Percentiles rank a stretch among this genome's conserved stretches.
Evolutionary conservation across 2,329 filamentous ascomycete species (phyloP).

Genomic region (Claviceps monticola): DNA sequence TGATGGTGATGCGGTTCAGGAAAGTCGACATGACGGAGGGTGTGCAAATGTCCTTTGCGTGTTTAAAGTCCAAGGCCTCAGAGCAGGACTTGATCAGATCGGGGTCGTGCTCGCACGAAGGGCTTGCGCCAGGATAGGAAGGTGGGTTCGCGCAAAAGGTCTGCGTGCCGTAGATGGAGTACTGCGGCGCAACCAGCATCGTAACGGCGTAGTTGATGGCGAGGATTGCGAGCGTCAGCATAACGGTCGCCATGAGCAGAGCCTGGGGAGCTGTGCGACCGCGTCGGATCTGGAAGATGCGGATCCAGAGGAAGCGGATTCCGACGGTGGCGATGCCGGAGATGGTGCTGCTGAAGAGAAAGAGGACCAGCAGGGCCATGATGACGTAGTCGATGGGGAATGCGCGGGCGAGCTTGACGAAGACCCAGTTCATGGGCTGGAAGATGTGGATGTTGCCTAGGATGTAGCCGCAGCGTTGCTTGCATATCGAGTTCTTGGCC

Average conservation of each 20-base stretch:
- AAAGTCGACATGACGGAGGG: constrained; percentile 86
- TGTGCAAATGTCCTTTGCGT: constrained; percentile 73
- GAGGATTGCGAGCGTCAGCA: constrained; percentile 78
- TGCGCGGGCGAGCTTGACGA: constrained; percentile 59
- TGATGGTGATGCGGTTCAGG: constrained; percentile 80
- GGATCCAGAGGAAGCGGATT: constrained; percentile 92
- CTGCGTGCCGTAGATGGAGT: constrained; percentile 86
- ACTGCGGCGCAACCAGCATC: constrained; percentile 92
- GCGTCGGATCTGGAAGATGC: constrained; percentile 79
- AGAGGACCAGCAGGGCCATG: constrained; percentile 69
- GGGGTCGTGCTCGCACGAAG: constrained; percentile 59
- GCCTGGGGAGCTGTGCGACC: constrained; percentile 86
- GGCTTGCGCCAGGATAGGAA: constrained; percentile 46
- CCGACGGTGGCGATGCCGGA: constrained; percentile 76
- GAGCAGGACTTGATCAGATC: constrained; percentile 71
- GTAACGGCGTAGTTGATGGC: constrained; percentile 87
- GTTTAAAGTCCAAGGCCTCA: constrained; percentile 55
- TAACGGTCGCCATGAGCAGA: constrained; percentile 75
- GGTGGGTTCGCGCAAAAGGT: constrained; percentile 74
- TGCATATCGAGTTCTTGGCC: constrained; percentile 88
- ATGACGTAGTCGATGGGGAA: constrained; percentile 91
- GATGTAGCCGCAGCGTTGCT: constrained; percentile 81
- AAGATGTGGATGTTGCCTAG: constrained; percentile 79
- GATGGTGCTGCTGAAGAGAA: constrained; percentile 82
- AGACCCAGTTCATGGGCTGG: constrained; percentile 83